Evolutionary conservation across 2,329 filamentous ascomycete genomes (phyloP), one percentile per base, ranked within the genome.

Genomic region (Orbilia ellipsospora): DNA sequence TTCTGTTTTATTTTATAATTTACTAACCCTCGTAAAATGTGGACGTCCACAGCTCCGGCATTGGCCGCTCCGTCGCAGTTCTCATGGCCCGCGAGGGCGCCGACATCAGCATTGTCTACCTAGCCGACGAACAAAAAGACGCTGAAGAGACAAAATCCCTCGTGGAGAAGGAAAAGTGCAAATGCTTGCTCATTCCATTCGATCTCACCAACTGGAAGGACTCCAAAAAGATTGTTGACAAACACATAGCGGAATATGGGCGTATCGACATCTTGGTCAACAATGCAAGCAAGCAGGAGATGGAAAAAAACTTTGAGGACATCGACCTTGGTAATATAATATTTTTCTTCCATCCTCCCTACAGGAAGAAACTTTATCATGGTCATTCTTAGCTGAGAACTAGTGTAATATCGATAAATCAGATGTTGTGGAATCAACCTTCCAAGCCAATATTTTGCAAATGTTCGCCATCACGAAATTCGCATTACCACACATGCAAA

Each of bases 391-490:
- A n/a, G 44, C 6, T 10, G 2, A 23, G 4, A 20, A 40, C 18
- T 44, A 4, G 20, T 20, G 13, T 7, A 10, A 23, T 23, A 23
- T 4, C 23, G 2, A 23, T 23, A n/a, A 59, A 78, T 36, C 31
- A 48, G 83, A 86, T 13, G 81, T 84, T 0, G 86, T 88, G 0
- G 85, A 88, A 76, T 86, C 84, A 77, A 86, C 85, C 0, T 90
- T 89, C 83, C 84, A 84, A 52, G 85, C 83, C 73, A 89, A 89
- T 73, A 85, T 89, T 36, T 78, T 88, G 7, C 84, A 86, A 65
- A 88, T 88, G 83, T 87, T 89, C 78, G 86, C 86, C n/a, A 82
- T 89, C 74, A 85, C 85, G 4, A 89, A 89, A 79, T 88, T 84
- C 74, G 83, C 86, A 0, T 80, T 89, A 6, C 84, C 84, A 4